These are phyloP conservation scores for Cymbidium sinense DNA, from an alignment of 106 monocot genomes.

Conservation along the genomic window DNA sequence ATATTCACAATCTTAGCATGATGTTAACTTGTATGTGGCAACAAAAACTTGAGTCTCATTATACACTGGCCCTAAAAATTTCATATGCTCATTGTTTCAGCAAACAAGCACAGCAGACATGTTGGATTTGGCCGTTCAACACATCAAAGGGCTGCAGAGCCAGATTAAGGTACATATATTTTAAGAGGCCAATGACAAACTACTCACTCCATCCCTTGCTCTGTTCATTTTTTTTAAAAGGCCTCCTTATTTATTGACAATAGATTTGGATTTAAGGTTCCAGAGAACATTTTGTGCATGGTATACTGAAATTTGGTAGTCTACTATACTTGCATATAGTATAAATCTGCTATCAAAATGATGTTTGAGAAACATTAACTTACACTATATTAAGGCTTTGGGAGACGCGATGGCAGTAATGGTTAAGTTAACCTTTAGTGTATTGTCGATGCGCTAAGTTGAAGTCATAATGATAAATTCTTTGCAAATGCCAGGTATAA, in stretches of 20 bases:
- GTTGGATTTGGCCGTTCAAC: slow-evolving; percentile 75
- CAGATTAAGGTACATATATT: slow-evolving; percentile 39
- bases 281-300: not conserved
- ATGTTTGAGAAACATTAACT: not conserved
- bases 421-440: too few species aligned
- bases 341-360: not conserved
- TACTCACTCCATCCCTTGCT: not conserved
- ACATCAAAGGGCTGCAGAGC: slow-evolving; percentile 54
- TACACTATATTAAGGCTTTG: too few species aligned
- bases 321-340: not conserved
- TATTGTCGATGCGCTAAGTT: too few species aligned
- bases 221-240: not conserved
- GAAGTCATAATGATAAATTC: too few species aligned
- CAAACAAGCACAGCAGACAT: slow-evolving; percentile 76
- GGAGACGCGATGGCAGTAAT: not conserved
- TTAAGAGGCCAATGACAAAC: not conserved
- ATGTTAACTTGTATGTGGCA: not conserved
- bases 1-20: not conserved
- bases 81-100: slow-evolving; percentile 20
- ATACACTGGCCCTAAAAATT: not conserved
- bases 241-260: not conserved
- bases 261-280: not conserved
- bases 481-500: too few species aligned
- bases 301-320: not conserved
- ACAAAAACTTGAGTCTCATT: not conserved